Percentiles rank a stretch among this genome's conserved stretches.
Conservation (phyloP, 257 asterid species). For the Nyctanthes arbortristis region DNA sequence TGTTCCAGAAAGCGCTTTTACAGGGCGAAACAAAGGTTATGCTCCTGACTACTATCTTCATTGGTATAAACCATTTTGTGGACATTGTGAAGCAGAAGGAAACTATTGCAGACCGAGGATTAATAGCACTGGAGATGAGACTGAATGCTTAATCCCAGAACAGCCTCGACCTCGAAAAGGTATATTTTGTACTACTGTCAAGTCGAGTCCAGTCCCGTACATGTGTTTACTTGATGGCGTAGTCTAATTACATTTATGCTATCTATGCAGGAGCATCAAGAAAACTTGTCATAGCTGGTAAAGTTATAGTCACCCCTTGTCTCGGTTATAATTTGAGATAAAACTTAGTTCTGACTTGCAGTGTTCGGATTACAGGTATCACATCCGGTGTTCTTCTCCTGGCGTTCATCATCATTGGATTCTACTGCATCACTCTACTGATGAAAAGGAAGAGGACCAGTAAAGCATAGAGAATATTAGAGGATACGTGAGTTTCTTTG, state of each 20-base stretch:
- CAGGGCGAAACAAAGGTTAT: constrained; percentile 10
- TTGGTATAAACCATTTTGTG: constrained; percentile 36
- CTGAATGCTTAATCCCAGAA: constrained; percentile 29
- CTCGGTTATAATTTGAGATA: too few species aligned
- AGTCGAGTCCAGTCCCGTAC: too few species aligned
- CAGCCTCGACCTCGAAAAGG: constrained; percentile 6
- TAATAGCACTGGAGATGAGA: constrained; percentile 19
- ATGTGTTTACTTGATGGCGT: too few species aligned
- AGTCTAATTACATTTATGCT: not conserved
- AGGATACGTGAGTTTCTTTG: constrained; percentile 1
- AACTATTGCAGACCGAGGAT: constrained; percentile 26
- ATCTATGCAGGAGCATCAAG: not conserved
- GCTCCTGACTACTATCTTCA: constrained; percentile 22
- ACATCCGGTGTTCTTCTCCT: not conserved
- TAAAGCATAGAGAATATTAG: constrained; percentile 29
- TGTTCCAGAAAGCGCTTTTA: constrained; percentile 25
- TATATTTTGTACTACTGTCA: too few species aligned
- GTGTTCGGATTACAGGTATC: too few species aligned
- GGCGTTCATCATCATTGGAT: not conserved
- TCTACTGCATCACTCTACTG: not conserved
- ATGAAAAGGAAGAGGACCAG: constrained; percentile 22
- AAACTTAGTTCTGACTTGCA: too few species aligned
- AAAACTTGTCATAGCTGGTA: not conserved
- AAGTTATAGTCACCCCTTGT: too few species aligned
- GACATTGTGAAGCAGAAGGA: constrained; percentile 31